Percentiles rank a stretch among this genome's conserved stretches.
These are phyloP conservation scores for Forsythia suspensa DNA, from an alignment of 257 asterid genomes.

Conservation along the genomic window DNA sequence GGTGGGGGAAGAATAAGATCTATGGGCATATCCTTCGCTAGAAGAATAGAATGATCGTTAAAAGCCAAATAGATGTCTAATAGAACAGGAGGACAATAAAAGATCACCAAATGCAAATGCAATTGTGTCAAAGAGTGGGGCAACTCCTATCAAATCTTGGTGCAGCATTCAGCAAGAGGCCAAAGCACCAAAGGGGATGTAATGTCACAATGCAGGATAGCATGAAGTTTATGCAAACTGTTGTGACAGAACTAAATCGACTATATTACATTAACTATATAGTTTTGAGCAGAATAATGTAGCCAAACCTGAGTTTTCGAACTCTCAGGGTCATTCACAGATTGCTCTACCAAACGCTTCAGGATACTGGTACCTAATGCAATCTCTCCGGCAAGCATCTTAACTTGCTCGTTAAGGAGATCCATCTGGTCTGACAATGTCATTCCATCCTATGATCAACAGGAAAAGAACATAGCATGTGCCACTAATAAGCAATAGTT, in stretches of 20 bases:
- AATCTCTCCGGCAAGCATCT: conserved; percentile 99
- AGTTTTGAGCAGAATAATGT: conserved; percentile 11
- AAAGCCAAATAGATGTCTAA: background rate
- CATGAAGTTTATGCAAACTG: background rate
- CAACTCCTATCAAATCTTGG: background rate
- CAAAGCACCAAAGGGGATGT: background rate
- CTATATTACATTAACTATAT: background rate
- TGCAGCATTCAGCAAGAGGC: background rate
- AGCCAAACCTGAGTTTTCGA: conserved; percentile 67
- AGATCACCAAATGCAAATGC: background rate
- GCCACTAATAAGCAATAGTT: background rate
- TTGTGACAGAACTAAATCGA: background rate
- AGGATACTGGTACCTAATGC: conserved; percentile 91
- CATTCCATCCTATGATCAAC: conserved; percentile 60
- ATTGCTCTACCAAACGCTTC: conserved; percentile 85
- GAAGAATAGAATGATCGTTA: background rate
- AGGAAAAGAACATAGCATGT: conserved; percentile 17
- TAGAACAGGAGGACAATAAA: background rate
- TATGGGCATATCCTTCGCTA: background rate
- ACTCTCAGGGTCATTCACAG: conserved; percentile 76
- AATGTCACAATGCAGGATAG: background rate
- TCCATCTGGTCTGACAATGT: conserved; percentile 88
- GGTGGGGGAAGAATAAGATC: background rate
- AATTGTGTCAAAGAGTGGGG: background rate
- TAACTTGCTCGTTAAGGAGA: conserved; percentile 93